Evolutionary conservation across 306 rosid species (phyloP), one percentile per base, ranked within the genome.

Genomic region (Rosa rugosa): DNA sequence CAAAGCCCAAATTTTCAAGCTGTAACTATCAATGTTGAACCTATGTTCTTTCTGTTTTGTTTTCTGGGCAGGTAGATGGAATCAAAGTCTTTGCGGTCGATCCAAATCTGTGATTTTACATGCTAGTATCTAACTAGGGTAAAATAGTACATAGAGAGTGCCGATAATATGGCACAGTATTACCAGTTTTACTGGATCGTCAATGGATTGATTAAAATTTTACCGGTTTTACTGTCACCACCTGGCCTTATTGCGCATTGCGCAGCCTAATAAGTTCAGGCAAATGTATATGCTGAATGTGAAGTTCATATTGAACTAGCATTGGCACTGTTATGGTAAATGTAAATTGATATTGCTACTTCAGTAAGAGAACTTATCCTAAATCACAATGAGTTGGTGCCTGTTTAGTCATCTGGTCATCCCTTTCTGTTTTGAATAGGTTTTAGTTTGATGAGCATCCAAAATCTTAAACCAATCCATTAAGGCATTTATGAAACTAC

Each of bases 41-140:
- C 40, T 12, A 11, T n/a, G 50, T 53, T 73, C 34, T 23, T 73
- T 25, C 11, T 25, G 10, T 27, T 27, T 44, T 42, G 18, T 44
- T 68, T 69, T 69, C 65, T 59, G 65, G 65, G 65, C 36, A 27
- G 62, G 75, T 31, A 71, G 75, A 72, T 50, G 63, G 60, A 50
- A 31, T 72, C 75, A 49, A 50, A 71, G 45, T 71, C 34, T 57
- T 23, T 23, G 65, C 34, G 11, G 34, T 22, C 41, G 56, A 27
- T 60, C 40, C 67, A 60, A 60, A 25, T 11, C 38, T 1, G 31
- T 57, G 63, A 57, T n/a, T 6, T 57, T n/a, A 57, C 27, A 18
- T 56, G 0, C 60, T 54, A 20, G 60, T 23, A n/a, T 59, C 34
- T 22, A 59, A 23, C 66, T 60, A 0, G 38, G 27, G 16, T 60